These are phyloP conservation scores for Pseudonitzschia delicatissima DNA, from an alignment of 108 stramenopile species.

Conservation along the genomic window DNA sequence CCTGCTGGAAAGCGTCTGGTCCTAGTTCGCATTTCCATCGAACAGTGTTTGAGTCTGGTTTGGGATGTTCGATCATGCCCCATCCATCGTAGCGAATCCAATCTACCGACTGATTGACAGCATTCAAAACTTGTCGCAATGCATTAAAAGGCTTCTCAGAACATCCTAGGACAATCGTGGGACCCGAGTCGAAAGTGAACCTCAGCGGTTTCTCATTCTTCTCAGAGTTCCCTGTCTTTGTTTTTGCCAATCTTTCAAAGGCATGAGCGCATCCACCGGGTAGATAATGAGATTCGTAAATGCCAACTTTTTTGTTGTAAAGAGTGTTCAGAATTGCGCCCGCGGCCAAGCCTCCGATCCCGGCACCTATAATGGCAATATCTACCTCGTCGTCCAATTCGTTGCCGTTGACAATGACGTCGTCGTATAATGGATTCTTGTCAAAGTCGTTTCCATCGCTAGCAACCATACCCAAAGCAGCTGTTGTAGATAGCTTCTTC, in stretches of 20 bases:
- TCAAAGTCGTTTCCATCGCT: background rate
- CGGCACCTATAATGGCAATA: conserved; percentile 81
- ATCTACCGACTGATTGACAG: conserved; percentile 69
- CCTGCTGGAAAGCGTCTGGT: conserved; percentile 64
- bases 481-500: background rate
- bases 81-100: conserved; percentile 91
- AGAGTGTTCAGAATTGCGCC: conserved; percentile 82
- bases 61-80: conserved; percentile 88
- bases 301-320: conserved; percentile 78
- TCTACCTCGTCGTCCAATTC: conserved; percentile 46
- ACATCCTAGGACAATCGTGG: conserved; percentile 86
- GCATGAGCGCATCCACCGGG: conserved; percentile 91
- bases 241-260: conserved; percentile 52
- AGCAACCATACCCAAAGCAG: background rate
- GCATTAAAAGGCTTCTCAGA: conserved; percentile 71
- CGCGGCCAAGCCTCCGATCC: conserved; percentile 88
- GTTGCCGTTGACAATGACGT: background rate
- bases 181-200: conserved; percentile 90
- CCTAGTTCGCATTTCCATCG: conserved; percentile 87
- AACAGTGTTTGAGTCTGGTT: conserved; percentile 5
- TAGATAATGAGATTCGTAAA: conserved; percentile 90
- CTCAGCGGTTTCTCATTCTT: background rate
- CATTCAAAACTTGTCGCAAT: conserved; percentile 85
- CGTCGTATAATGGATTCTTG: conserved; percentile 2
- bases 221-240: background rate